phyloP scores from a whole-genome alignment of 2,329 filamentous ascomycete species.

The Penicillium hordei region DNA sequence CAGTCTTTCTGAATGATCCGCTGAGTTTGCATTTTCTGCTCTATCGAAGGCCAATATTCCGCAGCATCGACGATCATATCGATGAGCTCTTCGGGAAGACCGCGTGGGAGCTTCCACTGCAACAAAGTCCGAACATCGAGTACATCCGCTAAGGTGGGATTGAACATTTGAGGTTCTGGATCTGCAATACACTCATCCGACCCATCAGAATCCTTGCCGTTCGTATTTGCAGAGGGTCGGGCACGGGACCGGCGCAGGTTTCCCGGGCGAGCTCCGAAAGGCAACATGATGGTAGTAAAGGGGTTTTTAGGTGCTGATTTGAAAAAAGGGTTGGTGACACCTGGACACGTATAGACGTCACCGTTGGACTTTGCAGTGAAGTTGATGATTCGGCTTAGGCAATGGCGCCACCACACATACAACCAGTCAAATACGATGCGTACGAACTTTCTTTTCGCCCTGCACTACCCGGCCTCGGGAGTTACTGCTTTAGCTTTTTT shows the following conservation, averaged over 20 bases:
- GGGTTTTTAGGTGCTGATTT: neutral
- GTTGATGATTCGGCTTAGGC: neutral
- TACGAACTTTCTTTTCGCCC: neutral
- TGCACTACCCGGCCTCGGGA: neutral
- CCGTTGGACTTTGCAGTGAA: neutral
- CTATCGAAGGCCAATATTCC: conserved; percentile 36
- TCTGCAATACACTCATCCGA: neutral
- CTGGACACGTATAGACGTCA: neutral
- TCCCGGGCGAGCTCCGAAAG: conserved; percentile 1
- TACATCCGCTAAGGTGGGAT: conserved; percentile 35
- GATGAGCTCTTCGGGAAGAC: conserved; percentile 39
- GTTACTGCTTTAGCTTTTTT: neutral
- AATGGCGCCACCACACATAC: neutral
- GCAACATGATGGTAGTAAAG: conserved; percentile 1
- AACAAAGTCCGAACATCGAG: conserved; percentile 35
- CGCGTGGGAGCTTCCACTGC: conserved; percentile 27
- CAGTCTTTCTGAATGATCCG: conserved; percentile 32
- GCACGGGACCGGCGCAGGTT: neutral
- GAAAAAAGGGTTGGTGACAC: neutral
- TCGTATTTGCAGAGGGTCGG: neutral
- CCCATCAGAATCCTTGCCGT: neutral
- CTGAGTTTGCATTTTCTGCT: conserved; percentile 20
- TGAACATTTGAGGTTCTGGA: conserved; percentile 13
- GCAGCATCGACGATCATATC: conserved; percentile 43
- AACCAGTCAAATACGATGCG: neutral